phyloP scores from a whole-genome alignment of 1,284 basidiomycete genomes.

The Leccinum pachyderme region DNA sequence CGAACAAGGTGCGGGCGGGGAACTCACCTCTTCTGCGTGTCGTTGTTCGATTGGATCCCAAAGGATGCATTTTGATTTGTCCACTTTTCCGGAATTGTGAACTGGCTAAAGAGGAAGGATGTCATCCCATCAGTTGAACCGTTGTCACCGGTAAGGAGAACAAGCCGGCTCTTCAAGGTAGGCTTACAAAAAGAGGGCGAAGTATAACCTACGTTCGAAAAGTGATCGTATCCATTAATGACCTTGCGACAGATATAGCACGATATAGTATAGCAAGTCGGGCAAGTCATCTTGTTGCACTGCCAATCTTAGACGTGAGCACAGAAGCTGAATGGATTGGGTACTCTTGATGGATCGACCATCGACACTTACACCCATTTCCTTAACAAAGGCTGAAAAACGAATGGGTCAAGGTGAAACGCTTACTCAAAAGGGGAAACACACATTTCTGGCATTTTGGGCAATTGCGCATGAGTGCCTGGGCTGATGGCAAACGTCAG shows the following conservation, averaged over 20 bases:
- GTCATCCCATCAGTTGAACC: slow-evolving; percentile 3
- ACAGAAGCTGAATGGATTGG: background rate
- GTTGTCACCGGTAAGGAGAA: background rate
- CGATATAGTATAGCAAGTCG: slow-evolving; percentile 63
- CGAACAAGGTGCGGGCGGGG: background rate
- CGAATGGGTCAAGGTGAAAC: background rate
- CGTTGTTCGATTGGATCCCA: slow-evolving; percentile 71
- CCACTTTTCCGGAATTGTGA: slow-evolving; percentile 13
- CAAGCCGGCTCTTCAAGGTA: background rate
- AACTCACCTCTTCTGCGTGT: slow-evolving; percentile 62
- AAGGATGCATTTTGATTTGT: slow-evolving; percentile 55
- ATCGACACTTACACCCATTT: slow-evolving; percentile 54
- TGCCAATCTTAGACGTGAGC: slow-evolving; percentile 27
- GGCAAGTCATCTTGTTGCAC: slow-evolving; percentile 83
- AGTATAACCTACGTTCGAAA: slow-evolving; percentile 49
- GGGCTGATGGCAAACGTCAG: slow-evolving; percentile 43
- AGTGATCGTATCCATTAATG: slow-evolving; percentile 78
- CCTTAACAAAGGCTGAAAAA: slow-evolving; percentile 70
- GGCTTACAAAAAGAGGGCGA: slow-evolving; percentile 3
- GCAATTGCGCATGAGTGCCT: slow-evolving; percentile 81
- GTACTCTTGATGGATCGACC: background rate
- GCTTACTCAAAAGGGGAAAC: slow-evolving; percentile 15
- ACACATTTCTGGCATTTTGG: slow-evolving; percentile 73
- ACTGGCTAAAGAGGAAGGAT: slow-evolving; percentile 15
- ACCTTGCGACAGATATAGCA: slow-evolving; percentile 78